A percentile compares a stretch with the other conserved stretches of the same genome.
Conservation (phyloP, 2,329 filamentous ascomycete genomes). For the Ophiocordyceps polyrhachis-furcata region DNA sequence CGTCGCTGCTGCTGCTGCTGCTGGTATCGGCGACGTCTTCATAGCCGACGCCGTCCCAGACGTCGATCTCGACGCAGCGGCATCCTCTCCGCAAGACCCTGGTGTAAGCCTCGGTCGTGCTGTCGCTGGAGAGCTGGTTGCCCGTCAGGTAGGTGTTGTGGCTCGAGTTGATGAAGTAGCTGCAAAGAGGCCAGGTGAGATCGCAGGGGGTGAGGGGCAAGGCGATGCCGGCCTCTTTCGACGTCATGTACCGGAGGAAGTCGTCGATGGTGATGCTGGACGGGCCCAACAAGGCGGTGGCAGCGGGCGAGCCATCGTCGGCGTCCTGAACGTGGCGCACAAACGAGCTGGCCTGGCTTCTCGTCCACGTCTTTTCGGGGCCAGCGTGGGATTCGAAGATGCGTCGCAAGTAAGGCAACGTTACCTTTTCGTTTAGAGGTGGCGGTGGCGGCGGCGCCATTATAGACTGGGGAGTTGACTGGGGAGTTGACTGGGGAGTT, state of each 20-base stretch:
- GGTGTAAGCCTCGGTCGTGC: constrained; percentile 76
- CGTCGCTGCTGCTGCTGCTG: constrained; percentile 23
- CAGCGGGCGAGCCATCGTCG: constrained; percentile 10
- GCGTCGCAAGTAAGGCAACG: constrained; percentile 22
- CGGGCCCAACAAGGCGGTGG: constrained; percentile 9
- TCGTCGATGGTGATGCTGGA: constrained; percentile 24
- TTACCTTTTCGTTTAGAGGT: constrained; percentile 19
- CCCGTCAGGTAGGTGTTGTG: constrained; percentile 91
- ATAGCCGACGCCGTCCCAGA: constrained; percentile 78
- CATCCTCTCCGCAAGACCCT: constrained; percentile 69
- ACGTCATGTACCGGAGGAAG: constrained; percentile 39
- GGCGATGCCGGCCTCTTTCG: constrained; percentile 23
- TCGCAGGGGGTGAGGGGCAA: constrained; percentile 23
- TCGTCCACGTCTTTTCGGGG: constrained; percentile 23
- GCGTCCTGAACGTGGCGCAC: constrained; percentile 26
- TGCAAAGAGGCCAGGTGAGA: constrained; percentile 62
- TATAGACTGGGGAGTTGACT: no score
- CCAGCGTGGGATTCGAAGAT: constrained; percentile 27
- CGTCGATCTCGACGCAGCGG: constrained; percentile 84
- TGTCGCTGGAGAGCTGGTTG: constrained; percentile 71
- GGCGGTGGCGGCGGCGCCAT: constrained; percentile 1
- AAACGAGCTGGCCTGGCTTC: constrained; percentile 25
- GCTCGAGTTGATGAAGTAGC: constrained; percentile 86
- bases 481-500: no score
- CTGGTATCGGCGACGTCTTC: constrained; percentile 39